phyloP scores from a whole-genome alignment of 257 asterid species.

The Solanum piurae region DNA sequence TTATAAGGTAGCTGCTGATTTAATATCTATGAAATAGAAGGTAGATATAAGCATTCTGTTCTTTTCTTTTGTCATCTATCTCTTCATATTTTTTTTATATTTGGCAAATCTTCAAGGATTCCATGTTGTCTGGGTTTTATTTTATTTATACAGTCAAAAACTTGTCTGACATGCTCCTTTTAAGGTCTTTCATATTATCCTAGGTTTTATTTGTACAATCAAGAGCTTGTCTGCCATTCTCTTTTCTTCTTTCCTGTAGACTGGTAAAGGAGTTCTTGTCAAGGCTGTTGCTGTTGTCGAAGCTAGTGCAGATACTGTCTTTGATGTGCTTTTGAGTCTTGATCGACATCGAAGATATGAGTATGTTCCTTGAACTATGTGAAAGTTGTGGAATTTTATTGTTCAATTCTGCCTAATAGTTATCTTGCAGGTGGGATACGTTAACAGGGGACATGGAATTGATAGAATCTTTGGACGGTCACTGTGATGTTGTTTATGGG shows the following conservation, averaged over 20 bases:
- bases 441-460: constrained; percentile 90
- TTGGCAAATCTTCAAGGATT: background rate
- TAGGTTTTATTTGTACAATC: background rate
- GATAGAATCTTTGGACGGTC: constrained; percentile 70
- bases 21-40: background rate
- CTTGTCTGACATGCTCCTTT: background rate
- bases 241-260: constrained; percentile 23
- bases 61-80: background rate
- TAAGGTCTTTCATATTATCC: background rate
- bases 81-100: background rate
- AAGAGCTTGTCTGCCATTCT: background rate
- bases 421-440: constrained; percentile 86
- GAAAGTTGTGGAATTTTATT: background rate
- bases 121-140: background rate
- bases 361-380: constrained; percentile 34
- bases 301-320: constrained; percentile 88
- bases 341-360: constrained; percentile 80
- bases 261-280: constrained; percentile 73
- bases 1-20: background rate
- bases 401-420: constrained; percentile 16
- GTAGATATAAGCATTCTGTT: background rate
- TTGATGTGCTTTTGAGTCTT: constrained; percentile 66
- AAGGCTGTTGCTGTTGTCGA: constrained; percentile 93
- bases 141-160: background rate
- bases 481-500: constrained; percentile 87